Evolutionary conservation across 352 stramenopile species (phyloP), one percentile per base, ranked within the genome.

Genomic region (Peronospora farinosa): DNA sequence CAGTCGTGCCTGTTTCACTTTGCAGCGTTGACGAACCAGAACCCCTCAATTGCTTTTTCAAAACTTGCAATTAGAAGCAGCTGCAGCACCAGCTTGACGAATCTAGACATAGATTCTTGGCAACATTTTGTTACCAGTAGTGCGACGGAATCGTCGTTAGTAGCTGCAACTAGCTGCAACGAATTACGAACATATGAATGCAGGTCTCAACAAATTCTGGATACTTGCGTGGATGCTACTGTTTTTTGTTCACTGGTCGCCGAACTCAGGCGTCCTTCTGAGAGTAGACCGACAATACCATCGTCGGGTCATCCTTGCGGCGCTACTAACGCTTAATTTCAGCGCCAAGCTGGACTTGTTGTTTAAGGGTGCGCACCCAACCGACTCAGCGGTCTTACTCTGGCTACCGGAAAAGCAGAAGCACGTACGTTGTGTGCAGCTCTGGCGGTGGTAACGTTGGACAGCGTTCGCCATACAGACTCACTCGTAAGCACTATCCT

Each of bases 1-100:
- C 40, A 35, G 57, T 58, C 57, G 57, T 62, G 48, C 53, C 43
- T 64, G 17, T 32, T 42, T 59, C 54, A 51, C 54, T 60, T 64
- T 35, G 54, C 39, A 27, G 32, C 16, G 48, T 64, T 56, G 59
- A 63, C 53, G 39, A 60, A 46, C 17, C 5, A 33, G 32, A 10
- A 7, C 43, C 3, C 1, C 25, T 37, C n/a, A 43, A 41, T n/a
- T 43, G 38, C 25, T 17, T 27, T 32, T 21, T 25, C 40, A 31
- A 31, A 37, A 6, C 9, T 37, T 21, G 8, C 9, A 46, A 36
- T n/a, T 16, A 9, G 9, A 2, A 40, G 43, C 43, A 50, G 43
- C 43, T 40, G 43, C 43, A 32, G 43, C 31, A 40, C 16, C 8
- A 28, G 33, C n/a, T 27, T 27, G 23, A 27, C 3, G 23, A 27